Conservation (phyloP, 2,329 filamentous ascomycete species). For the Aspergillus pseudoglaucus region DNA sequence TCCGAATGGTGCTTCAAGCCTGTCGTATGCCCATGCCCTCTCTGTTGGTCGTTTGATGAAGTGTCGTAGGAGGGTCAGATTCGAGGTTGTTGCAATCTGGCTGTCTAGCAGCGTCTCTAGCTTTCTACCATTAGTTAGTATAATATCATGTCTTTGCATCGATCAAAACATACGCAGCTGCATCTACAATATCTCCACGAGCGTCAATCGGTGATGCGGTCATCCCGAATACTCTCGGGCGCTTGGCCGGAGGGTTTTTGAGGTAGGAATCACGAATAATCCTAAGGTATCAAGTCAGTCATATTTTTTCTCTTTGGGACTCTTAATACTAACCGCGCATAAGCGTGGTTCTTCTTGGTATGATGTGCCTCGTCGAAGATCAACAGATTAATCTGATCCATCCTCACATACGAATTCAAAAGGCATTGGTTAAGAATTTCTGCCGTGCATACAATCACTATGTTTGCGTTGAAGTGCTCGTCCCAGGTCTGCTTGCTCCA, state of each 20-base stretch:
- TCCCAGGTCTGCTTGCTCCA: constrained; percentile 57
- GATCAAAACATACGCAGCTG: constrained; percentile 46
- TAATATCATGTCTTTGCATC: background rate
- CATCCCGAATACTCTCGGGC: constrained; percentile 87
- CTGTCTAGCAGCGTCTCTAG: constrained; percentile 73
- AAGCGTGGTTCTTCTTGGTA: constrained; percentile 87
- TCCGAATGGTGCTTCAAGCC: constrained; percentile 46
- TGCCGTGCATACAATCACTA: constrained; percentile 87
- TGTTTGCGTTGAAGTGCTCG: constrained; percentile 56
- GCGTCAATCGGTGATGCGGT: constrained; percentile 92
- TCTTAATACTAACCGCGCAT: constrained; percentile 53
- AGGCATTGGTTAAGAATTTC: constrained; percentile 77
- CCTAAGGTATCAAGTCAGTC: constrained; percentile 22
- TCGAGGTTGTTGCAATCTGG: constrained; percentile 70
- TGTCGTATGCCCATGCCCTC: constrained; percentile 52
- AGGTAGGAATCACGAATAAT: constrained; percentile 86
- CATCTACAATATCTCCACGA: constrained; percentile 63
- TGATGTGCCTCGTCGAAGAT: constrained; percentile 97
- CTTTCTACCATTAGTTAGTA: constrained; percentile 37
- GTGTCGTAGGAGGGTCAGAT: constrained; percentile 54
- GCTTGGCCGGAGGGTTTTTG: constrained; percentile 39
- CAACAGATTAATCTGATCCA: constrained; percentile 78
- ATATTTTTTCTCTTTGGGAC: constrained; percentile 1
- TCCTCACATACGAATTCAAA: constrained; percentile 69
- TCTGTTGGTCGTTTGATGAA: constrained; percentile 55